Percentiles rank a stretch among this genome's conserved stretches.
Conservation (phyloP, 1,284 basidiomycete species). For the Golubevia pallescens region DNA sequence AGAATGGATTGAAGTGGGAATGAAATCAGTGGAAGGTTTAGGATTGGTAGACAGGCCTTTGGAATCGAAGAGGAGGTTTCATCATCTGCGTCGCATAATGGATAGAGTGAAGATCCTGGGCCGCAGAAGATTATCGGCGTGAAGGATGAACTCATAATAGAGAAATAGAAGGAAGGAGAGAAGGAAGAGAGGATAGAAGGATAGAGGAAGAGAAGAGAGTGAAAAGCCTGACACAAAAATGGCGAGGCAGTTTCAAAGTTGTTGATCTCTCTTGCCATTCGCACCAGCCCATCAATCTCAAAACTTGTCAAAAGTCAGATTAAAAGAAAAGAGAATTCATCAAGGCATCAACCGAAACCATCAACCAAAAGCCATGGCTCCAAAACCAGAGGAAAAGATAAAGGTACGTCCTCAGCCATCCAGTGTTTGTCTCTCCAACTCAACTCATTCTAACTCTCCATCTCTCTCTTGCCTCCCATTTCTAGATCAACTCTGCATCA, state of each 20-base stretch:
- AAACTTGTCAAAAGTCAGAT: conserved; percentile 1
- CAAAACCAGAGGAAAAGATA: not conserved
- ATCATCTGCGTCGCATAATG: conserved; percentile 27
- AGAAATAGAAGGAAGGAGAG: not conserved
- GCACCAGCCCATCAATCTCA: too few relatives aligned
- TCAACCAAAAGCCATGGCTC: not conserved
- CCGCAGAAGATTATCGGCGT: conserved; percentile 57
- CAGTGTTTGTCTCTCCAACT: not conserved
- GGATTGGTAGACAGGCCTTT: conserved; percentile 58
- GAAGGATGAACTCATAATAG: not conserved
- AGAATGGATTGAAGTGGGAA: conserved; percentile 55
- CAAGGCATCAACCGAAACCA: too few relatives aligned
- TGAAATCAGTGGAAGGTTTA: conserved; percentile 57
- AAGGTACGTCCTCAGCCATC: not conserved
- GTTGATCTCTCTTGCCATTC: too few relatives aligned
- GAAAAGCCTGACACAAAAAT: not conserved
- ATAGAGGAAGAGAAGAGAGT: not conserved
- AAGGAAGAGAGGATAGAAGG: too few relatives aligned
- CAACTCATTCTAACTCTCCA: not conserved
- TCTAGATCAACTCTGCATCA: conserved; percentile 4
- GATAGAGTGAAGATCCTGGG: conserved; percentile 52
- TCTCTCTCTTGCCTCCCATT: not conserved
- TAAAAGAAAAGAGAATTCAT: too few relatives aligned
- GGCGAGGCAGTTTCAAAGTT: too few relatives aligned
- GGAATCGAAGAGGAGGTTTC: conserved; percentile 24